Percentiles rank a stretch among this genome's conserved stretches.
Evolutionary conservation across 2,329 filamentous ascomycete species (phyloP).

Genomic region (Sporothrix mexicana): DNA sequence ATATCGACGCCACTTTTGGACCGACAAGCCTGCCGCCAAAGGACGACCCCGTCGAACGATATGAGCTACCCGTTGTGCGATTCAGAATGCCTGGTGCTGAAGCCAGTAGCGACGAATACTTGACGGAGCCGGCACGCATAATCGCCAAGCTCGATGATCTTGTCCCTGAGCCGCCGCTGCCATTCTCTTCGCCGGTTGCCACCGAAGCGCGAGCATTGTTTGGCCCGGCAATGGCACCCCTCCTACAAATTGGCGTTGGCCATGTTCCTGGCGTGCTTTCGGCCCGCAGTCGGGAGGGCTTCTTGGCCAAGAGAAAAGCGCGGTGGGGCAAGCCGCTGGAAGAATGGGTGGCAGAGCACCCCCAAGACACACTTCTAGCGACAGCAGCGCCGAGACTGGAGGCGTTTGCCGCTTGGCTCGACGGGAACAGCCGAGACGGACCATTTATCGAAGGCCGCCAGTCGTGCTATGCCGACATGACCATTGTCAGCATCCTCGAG

Average conservation of each 20-base stretch:
- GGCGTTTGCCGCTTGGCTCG: constrained; percentile 1
- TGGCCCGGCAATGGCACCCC: neutral
- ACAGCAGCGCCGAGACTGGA: neutral
- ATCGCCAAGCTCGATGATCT: constrained; percentile 3
- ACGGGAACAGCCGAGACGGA: neutral
- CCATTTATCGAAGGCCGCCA: constrained; percentile 3
- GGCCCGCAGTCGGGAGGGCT: constrained; percentile 7
- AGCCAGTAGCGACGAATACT: neutral
- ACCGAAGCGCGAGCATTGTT: neutral
- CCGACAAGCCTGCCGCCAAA: neutral
- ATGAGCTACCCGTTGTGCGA: constrained; percentile 1
- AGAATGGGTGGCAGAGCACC: constrained; percentile 7
- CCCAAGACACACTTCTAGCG: neutral
- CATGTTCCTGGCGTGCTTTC: neutral
- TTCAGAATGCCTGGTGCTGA: neutral
- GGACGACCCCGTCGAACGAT: constrained; percentile 12
- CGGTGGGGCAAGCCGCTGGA: constrained; percentile 19
- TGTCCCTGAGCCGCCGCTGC: neutral
- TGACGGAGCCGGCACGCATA: neutral
- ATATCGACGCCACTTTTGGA: constrained; percentile 4
- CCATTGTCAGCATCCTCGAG: constrained; percentile 17
- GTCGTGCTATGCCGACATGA: constrained; percentile 3
- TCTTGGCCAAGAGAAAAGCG: constrained; percentile 7
- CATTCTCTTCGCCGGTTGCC: neutral
- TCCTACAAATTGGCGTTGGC: constrained; percentile 4